Conservation (phyloP, 306 rosid genomes). For the Astragalus membranaceus region DNA sequence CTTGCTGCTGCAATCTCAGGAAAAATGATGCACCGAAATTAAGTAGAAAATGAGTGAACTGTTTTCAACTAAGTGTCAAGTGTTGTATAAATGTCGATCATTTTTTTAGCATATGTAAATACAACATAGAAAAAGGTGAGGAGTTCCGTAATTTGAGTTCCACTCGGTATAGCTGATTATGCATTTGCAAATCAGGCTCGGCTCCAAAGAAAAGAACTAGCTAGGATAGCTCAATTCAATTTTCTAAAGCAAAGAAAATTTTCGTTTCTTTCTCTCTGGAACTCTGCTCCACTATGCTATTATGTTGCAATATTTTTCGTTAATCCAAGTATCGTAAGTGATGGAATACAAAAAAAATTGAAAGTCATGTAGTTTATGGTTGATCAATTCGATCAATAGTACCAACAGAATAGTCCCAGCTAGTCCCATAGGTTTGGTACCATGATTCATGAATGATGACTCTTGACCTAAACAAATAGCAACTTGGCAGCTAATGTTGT, state of each 20-base stretch:
- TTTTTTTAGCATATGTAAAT: slow-evolving; percentile 45
- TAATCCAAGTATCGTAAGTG: not conserved
- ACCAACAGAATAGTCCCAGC: no score
- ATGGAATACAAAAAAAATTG: not conserved
- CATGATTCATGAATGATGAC: not conserved
- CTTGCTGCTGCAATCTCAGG: slow-evolving; percentile 92
- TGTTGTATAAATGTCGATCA: not conserved
- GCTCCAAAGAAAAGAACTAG: not conserved
- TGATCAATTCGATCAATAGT: no score
- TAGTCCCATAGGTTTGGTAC: no score
- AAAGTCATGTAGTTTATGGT: not conserved
- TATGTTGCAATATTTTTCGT: no score
- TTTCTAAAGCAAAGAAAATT: not conserved
- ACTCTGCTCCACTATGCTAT: no score
- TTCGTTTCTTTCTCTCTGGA: no score
- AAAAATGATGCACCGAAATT: slow-evolving; percentile 39
- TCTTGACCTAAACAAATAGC: not conserved
- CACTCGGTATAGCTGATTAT: not conserved
- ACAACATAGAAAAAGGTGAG: slow-evolving; percentile 26
- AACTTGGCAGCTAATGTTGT: not conserved
- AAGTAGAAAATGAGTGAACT: slow-evolving; percentile 8
- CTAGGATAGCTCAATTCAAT: not conserved
- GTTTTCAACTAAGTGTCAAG: slow-evolving; percentile 5
- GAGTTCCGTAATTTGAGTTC: no score
- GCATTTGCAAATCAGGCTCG: not conserved